phyloP scores from a whole-genome alignment of 306 rosid species.

The Quercus parvula region DNA sequence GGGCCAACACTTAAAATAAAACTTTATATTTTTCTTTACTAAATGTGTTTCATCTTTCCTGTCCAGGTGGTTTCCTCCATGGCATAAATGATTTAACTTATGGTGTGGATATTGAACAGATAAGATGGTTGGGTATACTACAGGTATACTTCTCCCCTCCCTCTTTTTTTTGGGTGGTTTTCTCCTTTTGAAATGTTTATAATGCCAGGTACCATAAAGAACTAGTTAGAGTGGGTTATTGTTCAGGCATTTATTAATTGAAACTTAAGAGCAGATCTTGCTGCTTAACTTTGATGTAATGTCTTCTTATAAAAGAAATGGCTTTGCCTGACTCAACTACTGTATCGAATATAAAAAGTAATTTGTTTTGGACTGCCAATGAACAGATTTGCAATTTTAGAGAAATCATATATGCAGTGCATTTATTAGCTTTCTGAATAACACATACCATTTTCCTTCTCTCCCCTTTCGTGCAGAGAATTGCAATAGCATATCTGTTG shows the following conservation, averaged over 20 bases:
- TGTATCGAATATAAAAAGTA: neutral
- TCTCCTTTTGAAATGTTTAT: neutral
- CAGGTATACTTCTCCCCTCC: slow-evolving; percentile 46
- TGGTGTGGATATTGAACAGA: slow-evolving; percentile 78
- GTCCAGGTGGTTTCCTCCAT: slow-evolving; percentile 85
- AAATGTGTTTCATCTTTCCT: slow-evolving; percentile 8
- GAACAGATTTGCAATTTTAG: neutral
- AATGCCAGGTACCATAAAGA: neutral
- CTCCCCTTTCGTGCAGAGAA: slow-evolving; percentile 54
- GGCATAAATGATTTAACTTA: slow-evolving; percentile 65
- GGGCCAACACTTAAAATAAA: neutral
- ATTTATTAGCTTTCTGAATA: neutral
- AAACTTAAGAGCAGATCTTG: neutral
- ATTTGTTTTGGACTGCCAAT: neutral
- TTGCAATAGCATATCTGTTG: slow-evolving; percentile 72
- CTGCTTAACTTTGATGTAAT: neutral
- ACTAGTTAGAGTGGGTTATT: neutral
- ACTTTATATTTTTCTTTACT: neutral
- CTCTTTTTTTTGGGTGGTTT: neutral
- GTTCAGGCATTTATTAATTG: neutral
- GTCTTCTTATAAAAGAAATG: neutral
- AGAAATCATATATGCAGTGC: neutral
- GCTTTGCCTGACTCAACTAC: neutral
- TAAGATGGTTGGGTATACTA: slow-evolving; percentile 84
- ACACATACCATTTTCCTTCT: neutral